Percentiles rank a stretch among this genome's conserved stretches.
Evolutionary conservation across 148 eudicot species (phyloP).

Genomic region (Rhododendron henanense): DNA sequence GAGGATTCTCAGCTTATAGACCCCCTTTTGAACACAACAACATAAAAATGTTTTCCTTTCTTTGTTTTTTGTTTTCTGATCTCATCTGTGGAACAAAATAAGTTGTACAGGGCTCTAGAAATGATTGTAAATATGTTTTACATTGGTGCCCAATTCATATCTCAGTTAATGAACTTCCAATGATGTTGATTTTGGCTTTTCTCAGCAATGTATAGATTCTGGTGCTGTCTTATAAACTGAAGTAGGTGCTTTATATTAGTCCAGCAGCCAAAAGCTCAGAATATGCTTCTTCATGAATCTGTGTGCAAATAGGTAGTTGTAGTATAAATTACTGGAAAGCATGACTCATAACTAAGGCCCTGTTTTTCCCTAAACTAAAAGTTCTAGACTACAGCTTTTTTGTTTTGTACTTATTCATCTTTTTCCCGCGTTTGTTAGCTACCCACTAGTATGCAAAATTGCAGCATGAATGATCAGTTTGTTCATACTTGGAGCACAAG

Average conservation of each 20-base stretch:
- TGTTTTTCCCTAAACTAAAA: no score
- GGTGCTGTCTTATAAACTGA: background rate
- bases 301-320: background rate
- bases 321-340: no score
- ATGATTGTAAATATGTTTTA: background rate
- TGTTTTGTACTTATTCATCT: no score
- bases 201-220: background rate
- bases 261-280: background rate
- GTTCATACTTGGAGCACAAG: no score
- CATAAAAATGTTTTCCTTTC: background rate
- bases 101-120: background rate
- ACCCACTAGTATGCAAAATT: no score
- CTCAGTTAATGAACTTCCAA: background rate
- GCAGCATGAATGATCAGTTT: no score
- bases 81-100: background rate
- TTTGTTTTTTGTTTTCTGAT: background rate
- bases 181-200: background rate
- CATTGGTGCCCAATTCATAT: background rate
- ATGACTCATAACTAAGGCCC: background rate
- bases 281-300: background rate
- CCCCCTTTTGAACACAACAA: conserved; percentile 41
- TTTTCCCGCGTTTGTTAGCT: no score
- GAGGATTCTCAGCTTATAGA: conserved; percentile 27
- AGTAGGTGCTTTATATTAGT: background rate
- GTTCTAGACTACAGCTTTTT: no score